These are phyloP conservation scores for Phycomyces blakesleeanus DNA, from an alignment of 192 early-diverging fungal species.

Conservation along the genomic window DNA sequence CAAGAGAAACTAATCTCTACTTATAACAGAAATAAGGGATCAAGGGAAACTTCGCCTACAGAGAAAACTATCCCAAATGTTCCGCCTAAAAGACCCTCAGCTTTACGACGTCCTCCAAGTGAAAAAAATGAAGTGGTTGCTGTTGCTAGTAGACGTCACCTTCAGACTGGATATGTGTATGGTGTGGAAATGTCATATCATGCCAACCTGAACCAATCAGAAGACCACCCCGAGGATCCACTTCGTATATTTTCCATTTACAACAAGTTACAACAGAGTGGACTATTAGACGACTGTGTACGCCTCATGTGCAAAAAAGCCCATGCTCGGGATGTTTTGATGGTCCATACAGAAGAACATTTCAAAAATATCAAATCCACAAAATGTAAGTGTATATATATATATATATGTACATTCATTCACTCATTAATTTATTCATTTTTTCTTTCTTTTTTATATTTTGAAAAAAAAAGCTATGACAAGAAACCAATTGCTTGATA, in stretches of 20 bases:
- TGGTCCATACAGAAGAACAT: constrained; percentile 5
- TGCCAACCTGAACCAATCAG: constrained; percentile 49
- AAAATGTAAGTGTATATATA: neutral
- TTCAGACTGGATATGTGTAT: constrained; percentile 52
- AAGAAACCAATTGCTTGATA: constrained; percentile 42
- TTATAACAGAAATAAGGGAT: too few relatives aligned
- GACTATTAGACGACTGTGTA: constrained; percentile 43
- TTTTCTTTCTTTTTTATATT: neutral
- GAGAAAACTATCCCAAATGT: too few relatives aligned
- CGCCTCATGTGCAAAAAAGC: constrained; percentile 44
- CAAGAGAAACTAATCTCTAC: too few relatives aligned
- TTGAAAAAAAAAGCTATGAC: constrained; percentile 38
- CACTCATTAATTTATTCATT: too few relatives aligned
- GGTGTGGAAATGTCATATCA: constrained; percentile 66
- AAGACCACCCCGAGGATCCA: constrained; percentile 74
- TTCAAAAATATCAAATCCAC: neutral
- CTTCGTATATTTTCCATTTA: constrained; percentile 67
- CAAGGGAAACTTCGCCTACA: too few relatives aligned
- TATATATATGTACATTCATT: neutral
- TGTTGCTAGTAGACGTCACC: neutral
- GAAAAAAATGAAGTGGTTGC: neutral
- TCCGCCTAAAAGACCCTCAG: too few relatives aligned
- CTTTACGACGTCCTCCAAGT: neutral
- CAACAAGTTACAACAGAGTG: constrained; percentile 44
- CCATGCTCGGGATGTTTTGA: constrained; percentile 6